Percentiles rank a stretch among this genome's conserved stretches.
These are phyloP conservation scores for Apium graveolens DNA, from an alignment of 129 eudicot species.

Conservation along the genomic window DNA sequence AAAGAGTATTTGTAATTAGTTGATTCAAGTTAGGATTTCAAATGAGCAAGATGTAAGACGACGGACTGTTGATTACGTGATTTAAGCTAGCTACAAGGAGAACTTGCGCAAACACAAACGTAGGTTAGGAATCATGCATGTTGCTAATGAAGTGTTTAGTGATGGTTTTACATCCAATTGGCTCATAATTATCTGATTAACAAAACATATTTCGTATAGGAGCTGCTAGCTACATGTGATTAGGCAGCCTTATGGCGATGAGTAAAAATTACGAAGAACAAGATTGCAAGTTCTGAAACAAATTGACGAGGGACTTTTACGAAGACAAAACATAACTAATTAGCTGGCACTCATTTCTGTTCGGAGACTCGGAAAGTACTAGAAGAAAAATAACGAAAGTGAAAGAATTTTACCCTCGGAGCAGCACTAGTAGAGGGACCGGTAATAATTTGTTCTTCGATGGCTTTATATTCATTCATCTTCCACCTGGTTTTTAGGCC, in stretches of 20 bases:
- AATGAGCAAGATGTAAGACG: too few relatives aligned
- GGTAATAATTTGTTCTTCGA: constrained; percentile 24
- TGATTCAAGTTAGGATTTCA: not conserved
- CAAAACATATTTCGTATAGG: not conserved
- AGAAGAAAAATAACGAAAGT: not conserved
- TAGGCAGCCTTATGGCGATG: too few relatives aligned
- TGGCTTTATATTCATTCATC: constrained; percentile 77
- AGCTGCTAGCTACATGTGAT: too few relatives aligned
- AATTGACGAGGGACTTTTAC: not conserved
- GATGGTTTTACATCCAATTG: not conserved
- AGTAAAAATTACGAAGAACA: not conserved
- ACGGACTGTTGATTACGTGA: not conserved
- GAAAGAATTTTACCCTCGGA: constrained; percentile 34
- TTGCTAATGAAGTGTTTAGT: not conserved
- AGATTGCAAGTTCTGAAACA: not conserved
- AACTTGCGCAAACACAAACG: not conserved
- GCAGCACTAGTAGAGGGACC: constrained; percentile 14
- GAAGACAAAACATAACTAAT: not conserved
- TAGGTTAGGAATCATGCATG: not conserved
- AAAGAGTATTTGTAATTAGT: not conserved
- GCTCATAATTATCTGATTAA: not conserved
- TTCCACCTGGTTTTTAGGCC: constrained; percentile 75
- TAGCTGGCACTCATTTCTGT: not conserved
- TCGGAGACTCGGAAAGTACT: not conserved
- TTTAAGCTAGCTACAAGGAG: not conserved